Evolutionary conservation across 164 flowering plant species (phyloP), one percentile per base, ranked within the genome.

Genomic region (Chloranthus sessilifolius): DNA sequence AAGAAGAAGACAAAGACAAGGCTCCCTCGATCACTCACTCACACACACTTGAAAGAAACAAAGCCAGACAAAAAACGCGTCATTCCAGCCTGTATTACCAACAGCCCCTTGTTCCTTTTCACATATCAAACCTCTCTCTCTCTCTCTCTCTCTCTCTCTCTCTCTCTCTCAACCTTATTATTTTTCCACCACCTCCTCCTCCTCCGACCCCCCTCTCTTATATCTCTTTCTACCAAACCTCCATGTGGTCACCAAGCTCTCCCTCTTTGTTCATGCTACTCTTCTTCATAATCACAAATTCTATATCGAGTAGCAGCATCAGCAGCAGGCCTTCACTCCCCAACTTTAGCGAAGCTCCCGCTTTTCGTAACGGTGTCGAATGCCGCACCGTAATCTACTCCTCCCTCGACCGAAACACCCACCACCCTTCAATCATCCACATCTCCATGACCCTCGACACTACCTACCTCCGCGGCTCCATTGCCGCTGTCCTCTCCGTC

Each of bases 401-500:
- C 17, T 0, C 45, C 33, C 23, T 12, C 16, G 47, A 41, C 25
- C 6, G 24, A 1, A 21, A 23, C 8, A 24, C 27, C 28, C 51
- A 56, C 53, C 46, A 40, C 21, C 47, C 48, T 21, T n/a, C 45
- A 2, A 11, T 42, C 62, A 58, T 58, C 34, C 62, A 58, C 62
- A 42, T 58, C 48, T 40, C 62, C 49, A 58, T 58, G 62, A 58
- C 62, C 25, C 50, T 58, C 26, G 62, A 58, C 35, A 15, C 55
- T 27, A 12, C 45, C 41, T 58, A 58, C 55, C 62, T 58, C 62
- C 62, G 62, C 14, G 62, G 62, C 17, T 58, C 55, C 7, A 41
- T 58, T 22, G 62, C 63, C 36, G 56, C 52, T 16, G 75, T 76
- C 5, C 61, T 76, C 0, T 79, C 84, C 34, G 70, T 79, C 40